A percentile compares a stretch with the other conserved stretches of the same genome.
phyloP scores from a whole-genome alignment of 257 asterid genomes.

The Forsythia viridissima region DNA sequence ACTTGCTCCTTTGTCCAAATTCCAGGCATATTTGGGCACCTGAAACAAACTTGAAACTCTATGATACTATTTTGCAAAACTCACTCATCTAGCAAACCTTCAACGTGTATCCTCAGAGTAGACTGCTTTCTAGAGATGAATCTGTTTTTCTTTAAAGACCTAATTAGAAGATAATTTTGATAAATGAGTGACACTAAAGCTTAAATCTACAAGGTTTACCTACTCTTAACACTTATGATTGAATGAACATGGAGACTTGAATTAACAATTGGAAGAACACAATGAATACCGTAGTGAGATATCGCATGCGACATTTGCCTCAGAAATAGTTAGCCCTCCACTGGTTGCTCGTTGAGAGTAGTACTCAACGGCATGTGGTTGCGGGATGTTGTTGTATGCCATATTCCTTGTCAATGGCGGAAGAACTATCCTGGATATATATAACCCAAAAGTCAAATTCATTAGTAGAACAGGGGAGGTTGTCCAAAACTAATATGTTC shows the following conservation, averaged over 20 bases:
- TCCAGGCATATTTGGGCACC: slow-evolving; percentile 35
- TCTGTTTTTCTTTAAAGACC: no score
- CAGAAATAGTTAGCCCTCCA: slow-evolving; percentile 44
- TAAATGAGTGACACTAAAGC: no score
- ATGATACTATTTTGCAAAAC: no score
- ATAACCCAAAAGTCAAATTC: background rate
- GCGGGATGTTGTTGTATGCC: slow-evolving; percentile 31
- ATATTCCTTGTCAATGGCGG: slow-evolving; percentile 41
- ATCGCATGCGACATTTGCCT: slow-evolving; percentile 38
- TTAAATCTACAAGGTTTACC: background rate
- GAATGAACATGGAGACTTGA: background rate
- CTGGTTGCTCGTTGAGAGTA: slow-evolving; percentile 39
- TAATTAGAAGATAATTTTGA: no score
- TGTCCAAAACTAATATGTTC: background rate
- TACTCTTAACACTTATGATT: background rate
- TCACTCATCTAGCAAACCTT: no score
- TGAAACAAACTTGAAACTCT: background rate
- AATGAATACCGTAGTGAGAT: slow-evolving; percentile 31
- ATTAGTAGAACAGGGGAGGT: background rate
- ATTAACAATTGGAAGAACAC: background rate
- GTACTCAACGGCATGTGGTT: slow-evolving; percentile 35
- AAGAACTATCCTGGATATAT: slow-evolving; percentile 30
- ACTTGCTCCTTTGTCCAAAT: slow-evolving; percentile 38
- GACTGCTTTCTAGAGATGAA: no score
- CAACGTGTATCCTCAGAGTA: no score